A percentile compares a stretch with the other conserved stretches of the same genome.
Evolutionary conservation across 495 filamentous ascomycete species (phyloP).

Genomic region (Tuber aestivum): DNA sequence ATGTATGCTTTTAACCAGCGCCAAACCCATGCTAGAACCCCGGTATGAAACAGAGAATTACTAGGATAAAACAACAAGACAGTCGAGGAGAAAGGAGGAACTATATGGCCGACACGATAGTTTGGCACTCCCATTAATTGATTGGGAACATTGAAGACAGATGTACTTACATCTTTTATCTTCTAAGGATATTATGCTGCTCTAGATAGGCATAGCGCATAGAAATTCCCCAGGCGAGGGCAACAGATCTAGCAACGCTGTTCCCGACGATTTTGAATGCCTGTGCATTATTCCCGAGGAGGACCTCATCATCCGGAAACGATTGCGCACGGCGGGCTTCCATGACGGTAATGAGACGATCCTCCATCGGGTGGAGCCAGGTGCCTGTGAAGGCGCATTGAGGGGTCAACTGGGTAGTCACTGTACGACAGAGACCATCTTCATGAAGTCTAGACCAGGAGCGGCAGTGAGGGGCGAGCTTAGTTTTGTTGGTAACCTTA

Average conservation of each 20-base stretch:
- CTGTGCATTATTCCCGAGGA: conserved; percentile 52
- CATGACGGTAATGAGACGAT: conserved; percentile 54
- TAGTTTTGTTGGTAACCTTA: conserved; percentile 8
- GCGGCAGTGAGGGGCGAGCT: conserved; percentile 27
- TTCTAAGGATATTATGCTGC: conserved; percentile 6
- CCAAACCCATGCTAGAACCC: conserved; percentile 5
- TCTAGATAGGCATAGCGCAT: conserved; percentile 54
- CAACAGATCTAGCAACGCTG: conserved; percentile 60
- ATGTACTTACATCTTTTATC: not conserved
- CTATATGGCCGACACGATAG: not conserved
- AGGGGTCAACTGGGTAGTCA: conserved; percentile 49
- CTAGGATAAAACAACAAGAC: not conserved
- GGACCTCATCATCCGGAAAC: conserved; percentile 60
- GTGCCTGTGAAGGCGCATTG: conserved; percentile 49
- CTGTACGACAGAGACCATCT: conserved; percentile 51
- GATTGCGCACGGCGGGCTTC: conserved; percentile 63
- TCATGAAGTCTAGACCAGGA: conserved; percentile 53
- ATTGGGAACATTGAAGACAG: not conserved
- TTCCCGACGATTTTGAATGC: conserved; percentile 65
- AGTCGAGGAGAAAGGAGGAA: not conserved
- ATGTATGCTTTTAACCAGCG: not conserved
- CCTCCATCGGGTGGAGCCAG: conserved; percentile 57
- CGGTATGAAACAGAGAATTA: not conserved
- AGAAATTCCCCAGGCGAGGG: conserved; percentile 56
- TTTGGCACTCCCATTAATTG: not conserved